Evolutionary conservation across 1,139 yeast species (phyloP), one percentile per base, ranked within the genome.

Genomic region (Geotrichum citri-aurantii): DNA sequence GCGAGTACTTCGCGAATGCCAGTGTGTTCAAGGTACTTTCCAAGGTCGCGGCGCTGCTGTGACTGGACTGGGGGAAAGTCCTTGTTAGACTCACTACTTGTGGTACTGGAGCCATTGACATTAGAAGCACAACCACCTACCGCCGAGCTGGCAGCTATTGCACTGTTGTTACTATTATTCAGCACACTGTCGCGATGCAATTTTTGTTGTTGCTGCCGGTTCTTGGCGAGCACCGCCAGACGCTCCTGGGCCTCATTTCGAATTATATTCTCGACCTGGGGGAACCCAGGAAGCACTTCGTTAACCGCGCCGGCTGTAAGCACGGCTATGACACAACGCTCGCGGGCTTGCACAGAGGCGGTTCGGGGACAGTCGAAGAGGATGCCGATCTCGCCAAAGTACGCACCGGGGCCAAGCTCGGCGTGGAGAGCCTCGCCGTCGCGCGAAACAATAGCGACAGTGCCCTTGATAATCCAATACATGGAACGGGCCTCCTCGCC

Each of bases 241-340:
- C 93, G 75, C 68, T 86, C 90, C 66, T 86, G 91, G 4, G 91
- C 92, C 69, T 86, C 93, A 68, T 86, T 89, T 62, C 92, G 74
- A 48, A 86, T 85, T 54, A 84, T 76, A 62, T 87, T 74, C 68
- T 86, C 93, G 53, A 86, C 81, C 6, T 73, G 69, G 0, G 92
- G 92, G 68, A 81, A 86, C 60, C 79, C 79, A 2, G 82, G 81
- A 27, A 86, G 72, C 1, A 86, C 87, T 24, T 76, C 73, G 63
- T 81, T 80, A 56, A 87, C 77, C 14, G 84, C 80, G 59, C 84
- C 88, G 10, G 84, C 80, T 1, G 89, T 85, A 50, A 87, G 75
- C 0, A 85, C 86, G 1, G 89, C 91, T 6, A 85, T 74, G 57
- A 86, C 72, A 1, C 87, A 88, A 63, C 78, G 81, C 0, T 88